phyloP scores from a whole-genome alignment of 495 filamentous ascomycete species.

The Penicillium bialowiezense region DNA sequence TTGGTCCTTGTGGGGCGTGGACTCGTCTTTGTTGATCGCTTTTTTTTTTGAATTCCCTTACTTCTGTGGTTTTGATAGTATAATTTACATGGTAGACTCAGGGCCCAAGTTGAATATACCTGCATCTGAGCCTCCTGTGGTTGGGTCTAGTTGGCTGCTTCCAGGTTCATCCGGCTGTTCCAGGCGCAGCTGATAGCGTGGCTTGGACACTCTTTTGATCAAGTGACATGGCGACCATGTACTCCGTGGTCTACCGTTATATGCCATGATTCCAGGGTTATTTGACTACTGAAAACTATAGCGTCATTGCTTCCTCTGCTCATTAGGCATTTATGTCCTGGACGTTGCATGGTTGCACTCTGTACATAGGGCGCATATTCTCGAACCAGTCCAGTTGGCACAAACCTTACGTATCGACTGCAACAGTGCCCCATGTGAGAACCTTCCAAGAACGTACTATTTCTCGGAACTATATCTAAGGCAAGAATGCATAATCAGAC shows the following conservation, averaged over 20 bases:
- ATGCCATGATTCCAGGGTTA: no score
- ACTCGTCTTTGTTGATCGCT: background rate
- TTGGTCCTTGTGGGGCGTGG: constrained; percentile 10
- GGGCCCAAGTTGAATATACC: background rate
- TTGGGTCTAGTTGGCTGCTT: background rate
- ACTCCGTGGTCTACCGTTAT: no score
- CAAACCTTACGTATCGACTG: no score
- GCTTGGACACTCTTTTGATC: background rate
- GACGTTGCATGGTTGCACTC: no score
- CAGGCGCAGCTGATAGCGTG: background rate
- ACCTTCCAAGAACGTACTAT: background rate
- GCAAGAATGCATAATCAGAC: background rate
- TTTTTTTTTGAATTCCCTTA: background rate
- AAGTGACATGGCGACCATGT: background rate
- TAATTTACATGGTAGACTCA: background rate
- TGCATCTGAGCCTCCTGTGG: background rate
- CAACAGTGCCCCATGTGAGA: no score
- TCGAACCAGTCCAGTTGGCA: no score
- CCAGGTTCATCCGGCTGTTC: background rate
- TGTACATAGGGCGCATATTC: no score
- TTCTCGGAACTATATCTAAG: no score
- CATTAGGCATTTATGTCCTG: background rate
- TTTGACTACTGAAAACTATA: no score
- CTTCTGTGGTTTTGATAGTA: background rate
- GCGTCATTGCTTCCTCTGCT: no score